Conservation (phyloP, 202 grass and related monocot species). For the Setaria viridis region DNA sequence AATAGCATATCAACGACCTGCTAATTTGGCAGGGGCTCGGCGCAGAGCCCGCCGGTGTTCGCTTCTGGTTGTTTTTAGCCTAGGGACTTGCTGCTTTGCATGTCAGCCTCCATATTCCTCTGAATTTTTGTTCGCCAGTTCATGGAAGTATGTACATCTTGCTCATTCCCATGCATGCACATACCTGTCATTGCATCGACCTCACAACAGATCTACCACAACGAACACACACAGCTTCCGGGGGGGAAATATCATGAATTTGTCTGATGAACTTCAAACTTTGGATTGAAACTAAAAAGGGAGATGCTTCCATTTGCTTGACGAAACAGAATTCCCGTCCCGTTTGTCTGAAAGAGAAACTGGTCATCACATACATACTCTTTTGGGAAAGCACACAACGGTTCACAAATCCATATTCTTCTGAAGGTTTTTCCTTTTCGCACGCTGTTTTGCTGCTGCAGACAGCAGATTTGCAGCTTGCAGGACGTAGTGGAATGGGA, state of each 20-base stretch:
- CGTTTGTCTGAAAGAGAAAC: neutral
- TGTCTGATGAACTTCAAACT: neutral
- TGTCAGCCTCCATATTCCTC: constrained; percentile 38
- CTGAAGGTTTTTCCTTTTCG: neutral
- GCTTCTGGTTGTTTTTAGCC: constrained; percentile 55
- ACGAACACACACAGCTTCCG: neutral
- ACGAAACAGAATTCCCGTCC: neutral
- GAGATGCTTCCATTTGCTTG: neutral
- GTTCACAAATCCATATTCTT: neutral
- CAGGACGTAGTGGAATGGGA: constrained; percentile 25
- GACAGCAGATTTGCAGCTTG: constrained; percentile 10
- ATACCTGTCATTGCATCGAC: neutral
- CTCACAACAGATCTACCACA: neutral
- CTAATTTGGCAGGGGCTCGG: constrained; percentile 45
- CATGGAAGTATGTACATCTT: neutral
- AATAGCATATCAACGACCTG: constrained; percentile 36
- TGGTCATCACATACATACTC: neutral
- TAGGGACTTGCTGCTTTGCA: constrained; percentile 30
- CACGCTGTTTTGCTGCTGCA: neutral
- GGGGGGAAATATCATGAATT: neutral
- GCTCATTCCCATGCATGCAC: neutral
- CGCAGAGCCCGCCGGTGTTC: constrained; percentile 40
- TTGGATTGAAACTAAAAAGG: neutral
- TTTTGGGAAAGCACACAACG: neutral
- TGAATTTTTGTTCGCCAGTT: constrained; percentile 42